Conservation (phyloP, 2,329 filamentous ascomycete species). For the Cercospora sp. region DNA sequence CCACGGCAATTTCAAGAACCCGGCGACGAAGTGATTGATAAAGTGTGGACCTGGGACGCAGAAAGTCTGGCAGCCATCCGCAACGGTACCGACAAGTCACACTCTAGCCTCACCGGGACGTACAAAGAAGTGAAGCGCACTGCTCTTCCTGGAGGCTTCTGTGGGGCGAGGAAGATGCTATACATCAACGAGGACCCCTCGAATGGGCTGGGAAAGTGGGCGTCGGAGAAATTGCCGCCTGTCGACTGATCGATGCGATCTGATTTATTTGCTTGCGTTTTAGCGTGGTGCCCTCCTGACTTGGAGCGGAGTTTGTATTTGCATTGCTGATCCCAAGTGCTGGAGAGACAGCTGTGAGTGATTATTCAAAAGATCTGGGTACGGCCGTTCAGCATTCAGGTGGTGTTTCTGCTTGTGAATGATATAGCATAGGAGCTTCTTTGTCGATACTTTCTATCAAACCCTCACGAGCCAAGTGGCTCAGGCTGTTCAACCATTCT, state of each 20-base stretch:
- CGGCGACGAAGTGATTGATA: slow-evolving; percentile 56
- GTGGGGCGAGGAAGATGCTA: slow-evolving; percentile 21
- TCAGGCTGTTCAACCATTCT: background rate
- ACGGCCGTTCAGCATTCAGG: background rate
- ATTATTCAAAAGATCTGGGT: background rate
- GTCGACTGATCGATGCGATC: background rate
- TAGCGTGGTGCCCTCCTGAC: slow-evolving; percentile 1
- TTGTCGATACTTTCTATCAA: background rate
- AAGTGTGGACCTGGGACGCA: slow-evolving; percentile 52
- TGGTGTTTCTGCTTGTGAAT: background rate
- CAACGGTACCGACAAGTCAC: slow-evolving; percentile 18
- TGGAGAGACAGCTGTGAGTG: slow-evolving; percentile 15
- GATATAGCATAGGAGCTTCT: background rate
- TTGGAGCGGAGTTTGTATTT: background rate
- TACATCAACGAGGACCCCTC: slow-evolving; percentile 27
- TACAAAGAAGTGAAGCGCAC: slow-evolving; percentile 21
- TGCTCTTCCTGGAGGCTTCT: slow-evolving; percentile 26
- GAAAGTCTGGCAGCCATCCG: slow-evolving; percentile 26
- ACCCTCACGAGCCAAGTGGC: background rate
- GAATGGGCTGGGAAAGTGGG: slow-evolving; percentile 21
- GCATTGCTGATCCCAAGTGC: slow-evolving; percentile 15
- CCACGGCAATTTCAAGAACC: slow-evolving; percentile 60
- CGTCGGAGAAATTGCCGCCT: slow-evolving; percentile 15
- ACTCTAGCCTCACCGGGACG: slow-evolving; percentile 11
- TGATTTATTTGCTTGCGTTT: slow-evolving; percentile 12